Conservation (phyloP, 2,329 filamentous ascomycete species). For the Elsinoe arachidis region DNA sequence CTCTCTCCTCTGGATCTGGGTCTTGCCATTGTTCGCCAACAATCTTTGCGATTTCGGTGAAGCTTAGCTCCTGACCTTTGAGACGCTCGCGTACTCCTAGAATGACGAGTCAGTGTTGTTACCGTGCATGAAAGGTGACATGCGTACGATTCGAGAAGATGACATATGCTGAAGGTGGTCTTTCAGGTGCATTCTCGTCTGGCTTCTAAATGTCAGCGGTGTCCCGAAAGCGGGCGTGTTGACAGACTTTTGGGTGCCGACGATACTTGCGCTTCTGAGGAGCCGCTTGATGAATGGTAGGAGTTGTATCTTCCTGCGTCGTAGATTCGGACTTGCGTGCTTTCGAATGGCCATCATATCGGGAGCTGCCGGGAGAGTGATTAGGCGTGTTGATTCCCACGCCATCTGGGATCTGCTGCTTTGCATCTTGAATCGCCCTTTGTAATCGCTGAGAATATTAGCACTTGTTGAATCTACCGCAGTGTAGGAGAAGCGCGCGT, state of each 20-base stretch:
- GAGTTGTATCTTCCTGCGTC: too few species aligned
- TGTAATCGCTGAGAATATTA: constrained; percentile 59
- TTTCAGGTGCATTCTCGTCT: constrained; percentile 70
- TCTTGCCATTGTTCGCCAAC: constrained; percentile 78
- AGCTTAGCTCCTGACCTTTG: constrained; percentile 66
- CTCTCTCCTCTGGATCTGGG: constrained; percentile 56
- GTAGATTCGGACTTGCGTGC: too few species aligned
- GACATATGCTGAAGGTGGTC: constrained; percentile 74
- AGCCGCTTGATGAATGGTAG: too few species aligned
- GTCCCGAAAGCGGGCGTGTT: background rate
- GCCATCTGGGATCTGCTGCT: constrained; percentile 17
- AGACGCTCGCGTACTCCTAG: constrained; percentile 67
- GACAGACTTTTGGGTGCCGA: constrained; percentile 62
- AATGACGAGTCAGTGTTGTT: background rate
- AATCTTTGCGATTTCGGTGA: constrained; percentile 75
- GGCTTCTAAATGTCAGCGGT: constrained; percentile 39
- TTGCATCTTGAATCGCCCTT: constrained; percentile 56
- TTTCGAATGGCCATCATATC: too few species aligned
- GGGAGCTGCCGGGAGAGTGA: background rate
- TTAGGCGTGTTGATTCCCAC: background rate
- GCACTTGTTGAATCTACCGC: background rate
- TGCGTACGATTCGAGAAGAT: constrained; percentile 73
- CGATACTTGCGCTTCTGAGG: constrained; percentile 63
- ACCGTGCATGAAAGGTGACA: background rate
- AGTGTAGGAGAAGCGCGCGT: constrained; percentile 30